Evolutionary conservation across 1,284 basidiomycete species (phyloP), one percentile per base, ranked within the genome.

Genomic region (Cystobasidiaceae sp.): DNA sequence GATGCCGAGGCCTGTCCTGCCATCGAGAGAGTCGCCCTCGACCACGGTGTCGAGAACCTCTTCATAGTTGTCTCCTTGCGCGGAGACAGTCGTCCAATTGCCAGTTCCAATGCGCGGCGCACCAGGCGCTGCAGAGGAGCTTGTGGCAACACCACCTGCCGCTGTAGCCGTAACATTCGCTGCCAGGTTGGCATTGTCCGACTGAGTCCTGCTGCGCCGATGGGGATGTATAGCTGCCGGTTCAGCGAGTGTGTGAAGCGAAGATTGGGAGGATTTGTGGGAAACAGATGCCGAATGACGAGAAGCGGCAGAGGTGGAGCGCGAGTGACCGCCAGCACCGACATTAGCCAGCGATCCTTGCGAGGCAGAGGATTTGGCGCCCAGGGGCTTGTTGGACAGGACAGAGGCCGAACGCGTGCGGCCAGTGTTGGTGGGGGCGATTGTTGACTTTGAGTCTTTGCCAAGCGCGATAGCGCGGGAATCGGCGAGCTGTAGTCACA

Each of bases 311-410:
- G 61, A 64, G 19, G 50, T 56, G 51, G 61, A 45, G 13, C 61
- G 61, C 6, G 61, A 64, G 33, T 64, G 61, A n/a, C 43, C 55
- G 34, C 59, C 66, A 4, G 67, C 27, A 34, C n/a, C n/a, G n/a
- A n/a, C n/a, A n/a, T n/a, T n/a, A n/a, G n/a, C n/a, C n/a, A 55
- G 45, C n/a, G 46, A 41, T 8, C 34, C 33, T 19, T 39, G 51
- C 27, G 58, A 37, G 21, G 48, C 25, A 6, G 41, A 41, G 17
- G 49, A 66, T 39, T 51, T 68, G 6, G 63, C 37, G 15, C 30
- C 46, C 5, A 66, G 52, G 9, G 64, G 45, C 43, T 67, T 68
- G 19, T 58, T 61, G 32, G 66, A 63, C 7, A 68, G 49, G 4
- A 63, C 62, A 3, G 67, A 65, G 51, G 51, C 57, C 37, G 69